Evolutionary conservation across 768 basidiomycete species (phyloP).

Genomic region (Lactarius evosmus): DNA sequence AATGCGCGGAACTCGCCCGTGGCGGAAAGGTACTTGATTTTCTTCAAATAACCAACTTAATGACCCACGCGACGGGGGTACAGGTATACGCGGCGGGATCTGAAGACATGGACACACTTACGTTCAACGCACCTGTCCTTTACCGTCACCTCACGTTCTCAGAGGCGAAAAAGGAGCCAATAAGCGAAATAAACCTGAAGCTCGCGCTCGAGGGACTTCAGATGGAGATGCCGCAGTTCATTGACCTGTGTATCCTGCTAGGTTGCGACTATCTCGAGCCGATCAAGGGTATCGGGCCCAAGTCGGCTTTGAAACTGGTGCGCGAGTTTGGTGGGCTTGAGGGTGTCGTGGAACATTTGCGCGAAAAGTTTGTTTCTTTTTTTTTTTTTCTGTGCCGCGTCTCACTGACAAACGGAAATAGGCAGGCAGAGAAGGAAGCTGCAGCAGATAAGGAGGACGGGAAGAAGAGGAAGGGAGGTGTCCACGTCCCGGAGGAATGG

Average conservation of each 20-base stretch:
- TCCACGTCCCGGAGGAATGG: conserved; percentile 90
- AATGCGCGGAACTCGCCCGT: conserved; percentile 96
- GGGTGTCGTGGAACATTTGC: conserved; percentile 71
- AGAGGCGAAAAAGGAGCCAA: conserved; percentile 96
- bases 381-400: background rate
- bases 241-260: conserved; percentile 92
- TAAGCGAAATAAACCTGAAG: conserved; percentile 84
- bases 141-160: conserved; percentile 97
- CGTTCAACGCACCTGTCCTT: conserved; percentile 88
- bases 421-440: conserved; percentile 42
- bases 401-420: conserved; percentile 31
- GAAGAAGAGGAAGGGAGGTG: conserved; percentile 72
- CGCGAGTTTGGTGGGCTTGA: conserved; percentile 74
- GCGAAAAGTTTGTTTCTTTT: conserved; percentile 56
- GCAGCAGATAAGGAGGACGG: conserved; percentile 42
- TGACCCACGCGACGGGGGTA: background rate
- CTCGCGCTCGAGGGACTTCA: conserved; percentile 82
- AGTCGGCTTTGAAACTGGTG: conserved; percentile 90
- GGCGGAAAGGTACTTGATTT: conserved; percentile 70
- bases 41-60: background rate
- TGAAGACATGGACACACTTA: conserved; percentile 99
- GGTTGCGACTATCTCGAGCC: conserved; percentile 99
- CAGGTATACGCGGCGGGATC: conserved; percentile 97
- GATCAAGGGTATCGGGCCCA: conserved; percentile 95
- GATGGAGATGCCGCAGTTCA: conserved; percentile 96